Conservation (phyloP, 2,329 filamentous ascomycete genomes). For the Ascochyta pisi region DNA sequence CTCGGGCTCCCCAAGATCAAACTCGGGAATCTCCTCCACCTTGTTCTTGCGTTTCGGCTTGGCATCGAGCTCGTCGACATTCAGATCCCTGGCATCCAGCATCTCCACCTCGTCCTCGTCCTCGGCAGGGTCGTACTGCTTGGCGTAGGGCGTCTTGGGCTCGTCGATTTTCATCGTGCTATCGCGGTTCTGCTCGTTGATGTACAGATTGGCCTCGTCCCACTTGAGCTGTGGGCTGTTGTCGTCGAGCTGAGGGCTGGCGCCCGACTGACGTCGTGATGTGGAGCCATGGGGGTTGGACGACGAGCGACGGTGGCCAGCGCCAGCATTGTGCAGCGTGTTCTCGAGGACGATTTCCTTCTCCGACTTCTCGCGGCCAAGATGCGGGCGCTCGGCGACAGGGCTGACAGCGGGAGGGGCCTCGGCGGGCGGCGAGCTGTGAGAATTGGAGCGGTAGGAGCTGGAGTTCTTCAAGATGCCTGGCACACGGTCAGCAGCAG, state of each 20-base stretch:
- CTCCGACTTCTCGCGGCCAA: conserved; percentile 65
- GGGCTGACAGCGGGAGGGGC: conserved; percentile 43
- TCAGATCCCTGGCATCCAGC: conserved; percentile 73
- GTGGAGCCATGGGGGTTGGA: conserved; percentile 71
- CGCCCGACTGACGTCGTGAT: conserved; percentile 74
- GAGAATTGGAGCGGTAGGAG: conserved; percentile 62
- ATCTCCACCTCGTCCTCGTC: conserved; percentile 76
- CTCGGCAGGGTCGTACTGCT: conserved; percentile 87
- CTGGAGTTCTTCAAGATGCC: conserved; percentile 91
- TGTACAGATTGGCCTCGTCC: conserved; percentile 97
- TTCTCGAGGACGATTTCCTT: conserved; percentile 94
- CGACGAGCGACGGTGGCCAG: conserved; percentile 79
- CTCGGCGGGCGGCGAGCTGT: conserved; percentile 55
- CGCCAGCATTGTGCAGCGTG: conserved; percentile 89
- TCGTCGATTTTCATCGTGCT: conserved; percentile 99
- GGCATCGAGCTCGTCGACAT: conserved; percentile 71
- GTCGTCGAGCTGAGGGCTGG: conserved; percentile 61
- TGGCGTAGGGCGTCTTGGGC: conserved; percentile 95
- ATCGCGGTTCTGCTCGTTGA: conserved; percentile 94
- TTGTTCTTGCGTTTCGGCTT: conserved; percentile 58
- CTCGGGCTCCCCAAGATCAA: conserved; percentile 93
- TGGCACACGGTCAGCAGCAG: conserved; percentile 49
- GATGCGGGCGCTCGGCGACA: conserved; percentile 48
- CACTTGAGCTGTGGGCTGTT: conserved; percentile 84
- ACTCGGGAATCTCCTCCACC: conserved; percentile 82